Percentiles rank a stretch among this genome's conserved stretches.
These are phyloP conservation scores for Microcos paniculata DNA, from an alignment of 345 rosid species.

Conservation along the genomic window DNA sequence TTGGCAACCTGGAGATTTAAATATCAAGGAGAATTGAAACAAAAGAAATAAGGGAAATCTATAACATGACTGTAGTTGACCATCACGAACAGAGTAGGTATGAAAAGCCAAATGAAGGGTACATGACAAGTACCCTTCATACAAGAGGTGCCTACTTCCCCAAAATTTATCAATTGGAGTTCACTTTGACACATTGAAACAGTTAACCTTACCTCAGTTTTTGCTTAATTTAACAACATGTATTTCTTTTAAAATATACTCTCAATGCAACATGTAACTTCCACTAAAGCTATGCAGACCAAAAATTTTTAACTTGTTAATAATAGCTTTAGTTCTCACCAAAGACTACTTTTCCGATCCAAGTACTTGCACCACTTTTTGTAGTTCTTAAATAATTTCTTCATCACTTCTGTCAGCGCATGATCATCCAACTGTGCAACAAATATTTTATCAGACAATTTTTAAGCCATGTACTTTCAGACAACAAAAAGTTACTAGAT, in stretches of 20 bases:
- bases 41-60: neutral
- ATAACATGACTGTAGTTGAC: neutral
- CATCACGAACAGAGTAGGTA: neutral
- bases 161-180: neutral
- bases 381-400: conserved; percentile 97
- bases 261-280: neutral
- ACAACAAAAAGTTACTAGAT: neutral
- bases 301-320: neutral
- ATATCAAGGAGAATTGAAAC: conserved; percentile 11
- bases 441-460: conserved; percentile 1
- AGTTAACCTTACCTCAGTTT: neutral
- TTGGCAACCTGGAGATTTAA: conserved; percentile 79
- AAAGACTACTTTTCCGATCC: conserved; percentile 96
- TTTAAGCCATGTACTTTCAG: neutral
- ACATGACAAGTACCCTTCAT: neutral
- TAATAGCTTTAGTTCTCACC: conserved; percentile 50
- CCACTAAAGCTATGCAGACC: neutral
- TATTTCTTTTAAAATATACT: conserved; percentile 4
- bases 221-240: neutral
- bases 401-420: conserved; percentile 96
- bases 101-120: neutral
- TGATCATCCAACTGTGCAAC: conserved; percentile 81
- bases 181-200: neutral
- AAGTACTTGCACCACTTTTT: conserved; percentile 99
- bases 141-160: neutral